Evolutionary conservation across 257 asterid genomes (phyloP), one percentile per base, ranked within the genome.

Genomic region (Echites panduratus): DNA sequence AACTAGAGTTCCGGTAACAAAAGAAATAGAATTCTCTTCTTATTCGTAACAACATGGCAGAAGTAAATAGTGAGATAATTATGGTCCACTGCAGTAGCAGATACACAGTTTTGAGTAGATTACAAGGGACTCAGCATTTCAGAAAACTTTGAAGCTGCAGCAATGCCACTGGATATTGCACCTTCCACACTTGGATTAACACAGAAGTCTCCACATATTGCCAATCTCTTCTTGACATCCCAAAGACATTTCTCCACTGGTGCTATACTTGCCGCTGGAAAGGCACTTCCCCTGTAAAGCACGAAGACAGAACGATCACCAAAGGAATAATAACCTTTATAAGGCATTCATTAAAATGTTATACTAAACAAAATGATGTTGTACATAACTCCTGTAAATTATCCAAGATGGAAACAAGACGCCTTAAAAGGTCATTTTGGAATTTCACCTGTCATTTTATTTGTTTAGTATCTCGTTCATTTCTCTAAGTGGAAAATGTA

Each of bases 131-230:
- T 77, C 8, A 69, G 76, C 54, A 75, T 66, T 66, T 86, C 82
- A 52, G 83, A 44, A 47, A 89, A 84, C 77, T 89, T 86, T 10
- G 93, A 71, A 76, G 97, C 96, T 43, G 98, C 97, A 81, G 90
- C 92, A 62, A 93, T 77, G 77, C 89, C 97, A 41, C 98, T 93
- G 29, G 82, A 58, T 75, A 93, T 87, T 71, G 98, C 98, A 70
- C 96, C 95, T 84, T 90, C 98, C 6, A 87, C 96, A 71, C 80
- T 87, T 45, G 98, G 96, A 83, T 80, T 73, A 57, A 81, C 84
- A 9, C 98, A 93, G 75, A 90, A 93, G 77, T 93, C 98, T 9
- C 98, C 96, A 43, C 98, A 93, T 16, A 93, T 81, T 22, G 97
- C 97, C 45, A 93, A 62, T 80, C 88, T 83, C 80, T 79, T 89